These are phyloP conservation scores for Euphrasia arctica DNA, from an alignment of 305 asterid species.

Conservation along the genomic window DNA sequence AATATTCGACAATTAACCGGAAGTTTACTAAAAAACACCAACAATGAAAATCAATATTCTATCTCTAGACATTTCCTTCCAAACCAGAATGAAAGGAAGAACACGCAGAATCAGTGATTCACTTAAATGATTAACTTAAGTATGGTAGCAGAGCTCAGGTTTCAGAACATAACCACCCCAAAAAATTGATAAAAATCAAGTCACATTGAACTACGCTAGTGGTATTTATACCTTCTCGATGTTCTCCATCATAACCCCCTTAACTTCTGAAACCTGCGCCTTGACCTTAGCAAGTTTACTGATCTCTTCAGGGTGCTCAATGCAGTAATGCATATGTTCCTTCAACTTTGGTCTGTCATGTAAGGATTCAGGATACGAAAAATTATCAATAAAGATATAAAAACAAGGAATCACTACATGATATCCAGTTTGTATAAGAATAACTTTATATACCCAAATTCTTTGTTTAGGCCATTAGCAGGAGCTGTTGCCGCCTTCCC, in stretches of 20 bases:
- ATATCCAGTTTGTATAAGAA: background rate
- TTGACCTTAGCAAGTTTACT: constrained; percentile 71
- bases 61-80: background rate
- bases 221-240: constrained; percentile 59
- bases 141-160: constrained; percentile 1
- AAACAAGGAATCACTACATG: background rate
- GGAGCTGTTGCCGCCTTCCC: constrained; percentile 71
- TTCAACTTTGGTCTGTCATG: constrained; percentile 60
- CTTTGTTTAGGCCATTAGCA: constrained; percentile 64
- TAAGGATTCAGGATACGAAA: constrained; percentile 3
- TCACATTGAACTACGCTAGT: background rate
- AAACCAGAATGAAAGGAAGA: background rate
- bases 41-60: background rate
- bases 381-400: background rate
- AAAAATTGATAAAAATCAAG: background rate
- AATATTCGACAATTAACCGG: constrained; percentile 14
- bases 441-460: constrained; percentile 50
- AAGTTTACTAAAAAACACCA: background rate
- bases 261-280: constrained; percentile 88
- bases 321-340: constrained; percentile 73
- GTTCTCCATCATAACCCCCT: constrained; percentile 90
- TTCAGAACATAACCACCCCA: background rate
- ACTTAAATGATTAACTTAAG: constrained; percentile 1
- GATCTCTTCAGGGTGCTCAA: constrained; percentile 75
- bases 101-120: constrained; percentile 1